These are phyloP conservation scores for Ogataea methylovora DNA, from an alignment of 805 yeast genomes.

Conservation along the genomic window DNA sequence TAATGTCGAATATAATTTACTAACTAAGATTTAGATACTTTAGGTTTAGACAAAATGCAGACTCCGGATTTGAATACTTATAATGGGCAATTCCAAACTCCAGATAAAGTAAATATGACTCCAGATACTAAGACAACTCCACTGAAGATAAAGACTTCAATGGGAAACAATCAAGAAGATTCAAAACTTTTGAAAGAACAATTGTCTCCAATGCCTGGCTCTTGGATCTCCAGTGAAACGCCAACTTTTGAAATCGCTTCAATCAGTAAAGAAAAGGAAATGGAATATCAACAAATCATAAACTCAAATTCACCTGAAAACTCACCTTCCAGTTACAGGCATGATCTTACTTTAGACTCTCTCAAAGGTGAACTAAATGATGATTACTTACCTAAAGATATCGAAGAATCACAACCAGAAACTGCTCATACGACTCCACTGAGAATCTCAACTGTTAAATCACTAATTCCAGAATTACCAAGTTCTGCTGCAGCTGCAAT, in stretches of 20 bases:
- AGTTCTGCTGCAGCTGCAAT: not conserved
- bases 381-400: slow-evolving; percentile 1
- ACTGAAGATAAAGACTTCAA: slow-evolving; percentile 3
- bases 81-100: too few species aligned
- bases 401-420: not conserved
- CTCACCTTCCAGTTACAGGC: slow-evolving; percentile 10
- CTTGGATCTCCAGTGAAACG: slow-evolving; percentile 17
- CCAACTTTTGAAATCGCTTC: slow-evolving; percentile 6
- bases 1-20: too few species aligned
- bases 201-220: slow-evolving; percentile 22
- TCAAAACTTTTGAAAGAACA: slow-evolving; percentile 18
- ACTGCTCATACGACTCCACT: not conserved
- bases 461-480: slow-evolving; percentile 2
- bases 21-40: too few species aligned
- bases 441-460: not conserved
- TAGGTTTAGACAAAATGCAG: too few species aligned
- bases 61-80: too few species aligned
- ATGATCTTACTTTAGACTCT: slow-evolving; percentile 5
- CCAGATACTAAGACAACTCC: slow-evolving; percentile 19
- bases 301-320: slow-evolving; percentile 8
- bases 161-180: slow-evolving; percentile 14
- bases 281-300: slow-evolving; percentile 8
- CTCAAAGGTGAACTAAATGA: slow-evolving; percentile 13
- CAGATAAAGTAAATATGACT: too few species aligned
- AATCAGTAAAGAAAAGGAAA: not conserved